Percentiles rank a stretch among this genome's conserved stretches.
phyloP scores from a whole-genome alignment of 2,329 filamentous ascomycete species.

The Colletotrichum liriopes region DNA sequence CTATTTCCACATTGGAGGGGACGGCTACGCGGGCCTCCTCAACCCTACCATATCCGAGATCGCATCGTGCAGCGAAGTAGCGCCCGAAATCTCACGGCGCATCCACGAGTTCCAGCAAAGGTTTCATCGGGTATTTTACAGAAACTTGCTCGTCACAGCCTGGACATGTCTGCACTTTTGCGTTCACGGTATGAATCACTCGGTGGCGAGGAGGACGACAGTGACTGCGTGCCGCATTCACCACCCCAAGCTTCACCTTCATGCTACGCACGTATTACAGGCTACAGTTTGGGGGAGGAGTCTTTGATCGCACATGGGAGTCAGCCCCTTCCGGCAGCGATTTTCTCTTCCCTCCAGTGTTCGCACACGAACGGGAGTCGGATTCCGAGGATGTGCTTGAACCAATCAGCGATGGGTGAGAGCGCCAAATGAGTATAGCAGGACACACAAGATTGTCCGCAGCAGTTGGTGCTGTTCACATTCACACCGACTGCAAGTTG shows the following conservation, averaged over 20 bases:
- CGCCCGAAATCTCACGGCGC: background rate
- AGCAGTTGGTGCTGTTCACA: no score
- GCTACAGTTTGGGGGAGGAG: background rate
- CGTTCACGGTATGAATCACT: background rate
- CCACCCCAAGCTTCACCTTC: background rate
- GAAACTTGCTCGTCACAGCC: background rate
- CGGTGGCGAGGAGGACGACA: background rate
- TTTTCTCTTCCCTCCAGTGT: background rate
- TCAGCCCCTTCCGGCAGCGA: background rate
- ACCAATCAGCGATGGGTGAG: background rate
- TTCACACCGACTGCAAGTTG: background rate
- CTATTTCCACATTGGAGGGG: background rate
- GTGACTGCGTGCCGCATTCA: background rate
- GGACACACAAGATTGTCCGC: background rate
- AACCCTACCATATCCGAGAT: background rate
- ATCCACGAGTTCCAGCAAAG: background rate
- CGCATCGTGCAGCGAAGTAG: background rate
- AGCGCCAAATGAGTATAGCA: background rate
- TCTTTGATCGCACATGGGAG: background rate
- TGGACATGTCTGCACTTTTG: background rate
- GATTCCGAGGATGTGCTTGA: background rate
- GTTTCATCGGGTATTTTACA: background rate
- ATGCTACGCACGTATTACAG: background rate
- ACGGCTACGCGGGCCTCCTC: background rate
- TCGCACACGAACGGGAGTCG: background rate